Evolutionary conservation across 129 eudicot genomes (phyloP).

Genomic region (Pittosporum tobira): DNA sequence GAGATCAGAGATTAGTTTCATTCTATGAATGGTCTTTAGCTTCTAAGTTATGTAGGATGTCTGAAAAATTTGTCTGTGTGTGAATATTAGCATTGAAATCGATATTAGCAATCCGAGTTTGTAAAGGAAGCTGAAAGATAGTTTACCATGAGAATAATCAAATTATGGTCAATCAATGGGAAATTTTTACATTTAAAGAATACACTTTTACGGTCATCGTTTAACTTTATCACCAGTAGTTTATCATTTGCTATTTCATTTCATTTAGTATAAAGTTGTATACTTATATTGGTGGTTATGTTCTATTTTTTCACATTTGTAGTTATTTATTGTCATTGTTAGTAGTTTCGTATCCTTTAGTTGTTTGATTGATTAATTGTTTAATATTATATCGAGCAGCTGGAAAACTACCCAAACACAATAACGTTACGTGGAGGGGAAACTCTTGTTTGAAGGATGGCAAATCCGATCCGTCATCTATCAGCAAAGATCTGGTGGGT

Average conservation of each 20-base stretch:
- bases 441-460: conserved; percentile 79
- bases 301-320: background rate
- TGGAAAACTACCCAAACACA: conserved; percentile 81
- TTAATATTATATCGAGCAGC: conserved; percentile 31
- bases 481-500: conserved; percentile 59
- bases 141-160: background rate
- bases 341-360: background rate
- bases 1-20: too few relatives aligned
- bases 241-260: background rate
- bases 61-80: background rate
- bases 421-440: conserved; percentile 98
- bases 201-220: background rate
- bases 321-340: background rate
- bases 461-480: conserved; percentile 29
- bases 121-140: background rate
- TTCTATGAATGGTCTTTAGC: background rate
- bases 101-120: background rate
- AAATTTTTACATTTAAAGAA: too few relatives aligned
- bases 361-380: background rate
- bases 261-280: background rate
- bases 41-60: background rate
- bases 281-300: background rate
- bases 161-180: background rate
- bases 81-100: background rate
- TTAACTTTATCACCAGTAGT: background rate